Evolutionary conservation across 306 rosid genomes (phyloP).

Genomic region (Cyclanthera cordifolia): DNA sequence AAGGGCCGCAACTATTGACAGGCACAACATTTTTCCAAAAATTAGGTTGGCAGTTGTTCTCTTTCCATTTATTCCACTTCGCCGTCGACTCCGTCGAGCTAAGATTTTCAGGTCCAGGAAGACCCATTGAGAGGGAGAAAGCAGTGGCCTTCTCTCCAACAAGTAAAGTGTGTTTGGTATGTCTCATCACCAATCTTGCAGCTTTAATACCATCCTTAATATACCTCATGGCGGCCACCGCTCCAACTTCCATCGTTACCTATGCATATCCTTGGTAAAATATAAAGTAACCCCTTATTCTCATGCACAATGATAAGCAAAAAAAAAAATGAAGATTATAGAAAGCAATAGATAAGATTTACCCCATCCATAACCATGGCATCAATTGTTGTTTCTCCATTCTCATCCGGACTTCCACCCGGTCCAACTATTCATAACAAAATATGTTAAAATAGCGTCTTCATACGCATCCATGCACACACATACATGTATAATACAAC

Average conservation of each 20-base stretch:
- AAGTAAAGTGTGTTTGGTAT: constrained; percentile 69
- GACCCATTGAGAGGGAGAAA: constrained; percentile 89
- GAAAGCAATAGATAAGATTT: constrained; percentile 15
- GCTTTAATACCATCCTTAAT: constrained; percentile 84
- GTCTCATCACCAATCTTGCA: constrained; percentile 73
- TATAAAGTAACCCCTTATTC: constrained; percentile 23
- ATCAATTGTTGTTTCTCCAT: constrained; percentile 89
- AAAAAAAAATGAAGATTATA: constrained; percentile 2
- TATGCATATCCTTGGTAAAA: constrained; percentile 51
- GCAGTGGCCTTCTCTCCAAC: constrained; percentile 81
- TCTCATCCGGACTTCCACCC: constrained; percentile 96
- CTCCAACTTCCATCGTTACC: constrained; percentile 97
- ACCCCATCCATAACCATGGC: constrained; percentile 95
- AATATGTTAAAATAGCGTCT: not conserved
- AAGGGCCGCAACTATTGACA: constrained; percentile 59
- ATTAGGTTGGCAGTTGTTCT: constrained; percentile 68
- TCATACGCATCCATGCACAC: not conserved
- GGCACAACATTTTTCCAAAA: constrained; percentile 67
- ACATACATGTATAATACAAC: not conserved
- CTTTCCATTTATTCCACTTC: constrained; percentile 73
- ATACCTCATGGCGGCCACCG: constrained; percentile 88
- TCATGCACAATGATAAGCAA: constrained; percentile 1
- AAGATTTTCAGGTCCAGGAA: constrained; percentile 77
- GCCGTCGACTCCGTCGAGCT: constrained; percentile 62
- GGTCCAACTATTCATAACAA: constrained; percentile 60